These are phyloP conservation scores for Rhynchosporium graminicola DNA, from an alignment of 2,329 filamentous ascomycete species.

Conservation along the genomic window DNA sequence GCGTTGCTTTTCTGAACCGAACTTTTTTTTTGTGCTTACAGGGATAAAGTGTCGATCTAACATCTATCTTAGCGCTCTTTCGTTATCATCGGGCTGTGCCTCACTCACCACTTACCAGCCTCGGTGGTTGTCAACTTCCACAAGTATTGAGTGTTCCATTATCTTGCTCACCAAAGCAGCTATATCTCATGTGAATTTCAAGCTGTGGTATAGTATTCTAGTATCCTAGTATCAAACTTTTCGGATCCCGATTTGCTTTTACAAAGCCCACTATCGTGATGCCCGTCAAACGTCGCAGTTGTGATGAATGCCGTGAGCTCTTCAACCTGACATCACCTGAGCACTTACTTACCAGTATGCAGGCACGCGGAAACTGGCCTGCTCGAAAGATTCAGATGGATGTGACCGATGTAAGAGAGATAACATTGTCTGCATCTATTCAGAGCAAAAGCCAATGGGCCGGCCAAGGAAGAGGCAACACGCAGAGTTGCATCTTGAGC, in stretches of 20 bases:
- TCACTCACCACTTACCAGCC: too few species aligned
- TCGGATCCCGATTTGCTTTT: constrained; percentile 27
- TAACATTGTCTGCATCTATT: constrained; percentile 60
- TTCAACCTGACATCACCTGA: constrained; percentile 16
- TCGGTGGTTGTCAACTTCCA: too few species aligned
- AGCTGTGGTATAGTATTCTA: too few species aligned
- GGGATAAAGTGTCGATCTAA: background rate
- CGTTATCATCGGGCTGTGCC: too few species aligned
- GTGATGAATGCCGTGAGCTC: constrained; percentile 66
- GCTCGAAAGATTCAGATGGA: constrained; percentile 61
- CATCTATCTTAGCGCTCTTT: constrained; percentile 1
- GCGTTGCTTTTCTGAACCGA: background rate
- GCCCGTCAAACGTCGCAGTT: constrained; percentile 57
- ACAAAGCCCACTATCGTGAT: constrained; percentile 24
- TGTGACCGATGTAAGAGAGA: constrained; percentile 61
- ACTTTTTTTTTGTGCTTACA: background rate
- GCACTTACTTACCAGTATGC: constrained; percentile 31
- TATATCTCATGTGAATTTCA: too few species aligned
- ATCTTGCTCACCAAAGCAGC: too few species aligned
- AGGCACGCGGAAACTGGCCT: constrained; percentile 66
- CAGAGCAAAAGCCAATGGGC: constrained; percentile 66
- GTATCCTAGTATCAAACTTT: constrained; percentile 19
- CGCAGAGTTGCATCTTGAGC: constrained; percentile 25
- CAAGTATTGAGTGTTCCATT: too few species aligned
- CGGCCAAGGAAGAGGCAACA: constrained; percentile 59